These are phyloP conservation scores for Alternaria arborescens DNA, from an alignment of 2,329 filamentous ascomycete species.

Conservation along the genomic window DNA sequence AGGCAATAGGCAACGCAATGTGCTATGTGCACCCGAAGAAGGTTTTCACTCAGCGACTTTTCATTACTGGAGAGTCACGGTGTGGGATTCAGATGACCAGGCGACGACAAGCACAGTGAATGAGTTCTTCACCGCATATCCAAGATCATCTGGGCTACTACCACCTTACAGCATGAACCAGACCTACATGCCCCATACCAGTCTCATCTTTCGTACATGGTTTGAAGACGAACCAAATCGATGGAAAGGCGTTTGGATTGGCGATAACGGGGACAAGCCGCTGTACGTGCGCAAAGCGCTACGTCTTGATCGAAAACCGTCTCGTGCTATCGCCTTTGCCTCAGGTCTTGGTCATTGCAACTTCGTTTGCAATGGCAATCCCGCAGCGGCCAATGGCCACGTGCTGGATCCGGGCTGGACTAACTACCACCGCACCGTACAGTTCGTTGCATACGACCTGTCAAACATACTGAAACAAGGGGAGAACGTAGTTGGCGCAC, in stretches of 20 bases:
- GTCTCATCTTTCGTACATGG: conserved; percentile 55
- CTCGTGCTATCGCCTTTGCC: conserved; percentile 49
- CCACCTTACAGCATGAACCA: conserved; percentile 56
- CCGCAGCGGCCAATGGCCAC: conserved; percentile 45
- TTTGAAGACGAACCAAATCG: conserved; percentile 52
- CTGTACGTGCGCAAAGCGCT: conserved; percentile 52
- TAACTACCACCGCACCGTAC: conserved; percentile 53
- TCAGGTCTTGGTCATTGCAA: conserved; percentile 55
- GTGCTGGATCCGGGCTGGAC: conserved; percentile 50
- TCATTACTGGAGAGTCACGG: conserved; percentile 51
- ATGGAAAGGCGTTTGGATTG: conserved; percentile 55
- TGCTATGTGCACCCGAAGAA: conserved; percentile 37
- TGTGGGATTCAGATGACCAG: conserved; percentile 49
- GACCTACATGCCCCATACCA: conserved; percentile 55
- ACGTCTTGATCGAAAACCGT: conserved; percentile 39
- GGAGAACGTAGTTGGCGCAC: conserved; percentile 50
- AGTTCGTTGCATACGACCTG: conserved; percentile 57
- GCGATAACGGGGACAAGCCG: conserved; percentile 53
- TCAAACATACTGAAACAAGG: conserved; percentile 44
- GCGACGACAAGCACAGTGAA: conserved; percentile 36
- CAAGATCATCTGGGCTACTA: conserved; percentile 43
- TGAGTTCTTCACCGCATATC: conserved; percentile 54
- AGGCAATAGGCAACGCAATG: conserved; percentile 36
- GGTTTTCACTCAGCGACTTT: conserved; percentile 50
- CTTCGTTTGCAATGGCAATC: conserved; percentile 48